phyloP scores from a whole-genome alignment of 805 yeast species.

The Wickerhamiella sergipiensis region DNA sequence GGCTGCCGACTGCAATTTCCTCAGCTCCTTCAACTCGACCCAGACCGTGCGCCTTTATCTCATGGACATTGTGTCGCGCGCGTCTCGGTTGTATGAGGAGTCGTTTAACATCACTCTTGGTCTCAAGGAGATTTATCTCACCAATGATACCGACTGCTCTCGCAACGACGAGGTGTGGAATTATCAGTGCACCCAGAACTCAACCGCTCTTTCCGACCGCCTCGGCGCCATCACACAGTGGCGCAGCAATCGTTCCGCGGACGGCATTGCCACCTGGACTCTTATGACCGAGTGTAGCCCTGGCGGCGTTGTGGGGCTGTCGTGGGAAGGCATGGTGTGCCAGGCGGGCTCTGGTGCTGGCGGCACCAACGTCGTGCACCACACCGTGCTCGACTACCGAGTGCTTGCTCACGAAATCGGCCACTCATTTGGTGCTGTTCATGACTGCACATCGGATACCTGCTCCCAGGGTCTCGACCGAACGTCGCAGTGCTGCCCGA shows the following conservation, averaged over 20 bases:
- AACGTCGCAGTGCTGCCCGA: constrained; percentile 25
- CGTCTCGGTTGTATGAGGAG: constrained; percentile 23
- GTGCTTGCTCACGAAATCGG: constrained; percentile 29
- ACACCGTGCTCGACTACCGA: constrained; percentile 23
- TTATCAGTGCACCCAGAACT: constrained; percentile 13
- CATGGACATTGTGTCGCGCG: constrained; percentile 23
- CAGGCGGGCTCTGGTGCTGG: constrained; percentile 14
- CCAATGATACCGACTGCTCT: constrained; percentile 18
- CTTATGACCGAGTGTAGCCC: constrained; percentile 24
- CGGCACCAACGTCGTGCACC: constrained; percentile 25
- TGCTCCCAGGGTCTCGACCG: constrained; percentile 20
- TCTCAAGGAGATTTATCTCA: constrained; percentile 19
- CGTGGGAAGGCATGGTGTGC: constrained; percentile 27
- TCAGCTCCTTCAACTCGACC: constrained; percentile 17
- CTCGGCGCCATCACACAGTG: constrained; percentile 21
- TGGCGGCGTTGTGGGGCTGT: constrained; percentile 25
- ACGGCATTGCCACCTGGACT: constrained; percentile 26
- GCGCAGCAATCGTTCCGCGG: constrained; percentile 19
- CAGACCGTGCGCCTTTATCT: constrained; percentile 20
- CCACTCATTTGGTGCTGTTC: constrained; percentile 30
- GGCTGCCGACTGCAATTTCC: constrained; percentile 26
- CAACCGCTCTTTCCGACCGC: constrained; percentile 17
- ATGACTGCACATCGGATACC: constrained; percentile 26
- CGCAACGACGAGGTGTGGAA: constrained; percentile 19
- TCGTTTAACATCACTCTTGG: constrained; percentile 27